These are phyloP conservation scores for Penicillium oxalicum DNA, from an alignment of 2,329 filamentous ascomycete species.

Conservation along the genomic window DNA sequence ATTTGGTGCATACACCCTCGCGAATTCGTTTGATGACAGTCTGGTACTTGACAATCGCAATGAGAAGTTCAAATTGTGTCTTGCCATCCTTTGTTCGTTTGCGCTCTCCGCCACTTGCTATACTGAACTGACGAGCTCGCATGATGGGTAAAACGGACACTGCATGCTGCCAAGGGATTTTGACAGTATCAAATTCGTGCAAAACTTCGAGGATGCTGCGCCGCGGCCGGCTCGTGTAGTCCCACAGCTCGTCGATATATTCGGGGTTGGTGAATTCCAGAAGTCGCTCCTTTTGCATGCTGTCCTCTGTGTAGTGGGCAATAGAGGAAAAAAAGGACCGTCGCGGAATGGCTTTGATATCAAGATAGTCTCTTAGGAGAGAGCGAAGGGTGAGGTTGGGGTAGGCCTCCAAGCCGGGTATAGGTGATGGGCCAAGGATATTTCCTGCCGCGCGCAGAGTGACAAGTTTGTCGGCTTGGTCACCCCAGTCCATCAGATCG, in stretches of 20 bases:
- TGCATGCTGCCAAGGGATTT: constrained; percentile 68
- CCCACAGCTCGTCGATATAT: constrained; percentile 85
- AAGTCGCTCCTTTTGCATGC: constrained; percentile 71
- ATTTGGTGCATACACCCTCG: constrained; percentile 84
- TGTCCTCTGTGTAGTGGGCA: constrained; percentile 65
- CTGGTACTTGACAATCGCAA: constrained; percentile 85
- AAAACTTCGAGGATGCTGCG: constrained; percentile 89
- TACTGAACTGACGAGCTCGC: constrained; percentile 88
- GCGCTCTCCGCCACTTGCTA: constrained; percentile 64
- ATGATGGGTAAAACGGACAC: constrained; percentile 72
- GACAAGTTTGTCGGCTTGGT: constrained; percentile 65
- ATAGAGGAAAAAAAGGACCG: constrained; percentile 79
- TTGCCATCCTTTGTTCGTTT: constrained; percentile 33
- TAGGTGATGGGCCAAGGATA: constrained; percentile 23
- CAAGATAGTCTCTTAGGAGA: constrained; percentile 74
- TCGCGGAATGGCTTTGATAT: constrained; percentile 83
- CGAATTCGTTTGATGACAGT: constrained; percentile 79
- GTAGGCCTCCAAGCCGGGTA: constrained; percentile 32
- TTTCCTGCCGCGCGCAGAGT: constrained; percentile 40
- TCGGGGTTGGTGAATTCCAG: constrained; percentile 74
- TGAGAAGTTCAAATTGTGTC: constrained; percentile 63
- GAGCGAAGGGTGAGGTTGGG: constrained; percentile 59
- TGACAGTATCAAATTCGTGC: constrained; percentile 79
- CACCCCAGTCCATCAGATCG: constrained; percentile 69
- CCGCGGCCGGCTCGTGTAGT: constrained; percentile 86